Evolutionary conservation across 176 grass and related monocot species (phyloP), one percentile per base, ranked within the genome.

Genomic region (Hsuehochloa calcarea): DNA sequence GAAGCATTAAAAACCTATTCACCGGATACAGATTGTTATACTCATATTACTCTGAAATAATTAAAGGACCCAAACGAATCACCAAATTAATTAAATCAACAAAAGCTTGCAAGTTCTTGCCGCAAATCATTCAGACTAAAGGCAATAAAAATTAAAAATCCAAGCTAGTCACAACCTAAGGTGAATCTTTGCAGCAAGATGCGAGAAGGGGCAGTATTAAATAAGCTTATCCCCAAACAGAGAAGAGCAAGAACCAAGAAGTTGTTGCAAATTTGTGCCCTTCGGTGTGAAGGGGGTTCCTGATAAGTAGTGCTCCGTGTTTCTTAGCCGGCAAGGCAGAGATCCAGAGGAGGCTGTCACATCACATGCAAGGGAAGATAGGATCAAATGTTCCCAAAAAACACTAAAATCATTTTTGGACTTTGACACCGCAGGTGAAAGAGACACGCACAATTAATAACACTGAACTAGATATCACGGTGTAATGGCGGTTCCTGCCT

Each of bases 281-380:
- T 51, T 10, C 64, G 27, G 44, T 49, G 43, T 35, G 88, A 85
- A 52, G 58, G 44, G 65, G 26, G 34, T 12, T 23, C 79, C 84
- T 6, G 31, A 23, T 87, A 78, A 83, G 62, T 82, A 78, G 73
- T 14, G 65, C 37, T 37, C 56, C 4, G 27, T 29, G 79, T 87
- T 90, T 82, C 88, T 86, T 87, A 61, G 16, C 73, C 79, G 79
- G 84, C 88, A 87, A 83, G 79, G 73, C 79, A 90, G 59, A 75
- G 62, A 52, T 75, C 68, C 38, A 64, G 65, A 52, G 56, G 15
- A 43, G 25, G 5, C 31, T 14, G 56, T 80, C 85, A 43, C 68
- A 29, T 87, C 68, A 64, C 67, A 40, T 16, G 55, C 56, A 31
- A 45, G 9, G 39, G 8, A 66, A 54, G 22, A 68, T 56, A 11